Percentiles rank a stretch among this genome's conserved stretches.
Evolutionary conservation across 2,329 filamentous ascomycete species (phyloP).

Genomic region (Cercospora canescens): DNA sequence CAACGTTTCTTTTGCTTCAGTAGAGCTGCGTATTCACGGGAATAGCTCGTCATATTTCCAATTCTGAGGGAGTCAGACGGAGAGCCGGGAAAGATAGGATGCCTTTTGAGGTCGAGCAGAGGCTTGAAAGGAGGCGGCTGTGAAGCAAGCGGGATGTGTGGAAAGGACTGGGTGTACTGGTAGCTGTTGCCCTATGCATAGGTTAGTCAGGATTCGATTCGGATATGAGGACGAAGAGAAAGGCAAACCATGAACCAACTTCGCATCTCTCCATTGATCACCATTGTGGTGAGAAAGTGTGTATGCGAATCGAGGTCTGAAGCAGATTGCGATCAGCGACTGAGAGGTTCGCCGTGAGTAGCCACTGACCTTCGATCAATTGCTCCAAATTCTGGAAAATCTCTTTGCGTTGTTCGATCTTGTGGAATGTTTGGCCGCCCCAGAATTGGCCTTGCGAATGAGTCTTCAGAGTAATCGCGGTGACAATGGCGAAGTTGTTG

Average conservation of each 20-base stretch:
- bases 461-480: constrained; percentile 17
- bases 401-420: neutral
- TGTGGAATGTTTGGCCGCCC: constrained; percentile 20
- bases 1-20: constrained; percentile 19
- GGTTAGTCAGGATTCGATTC: neutral
- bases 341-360: neutral
- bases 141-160: neutral
- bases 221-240: neutral
- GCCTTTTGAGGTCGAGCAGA: neutral
- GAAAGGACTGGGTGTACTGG: neutral
- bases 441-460: constrained; percentile 20
- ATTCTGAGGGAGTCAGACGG: neutral
- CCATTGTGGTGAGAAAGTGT: neutral
- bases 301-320: neutral
- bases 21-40: constrained; percentile 3
- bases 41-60: neutral
- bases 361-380: neutral
- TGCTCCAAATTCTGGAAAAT: neutral
- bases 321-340: neutral
- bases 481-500: constrained; percentile 29
- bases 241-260: neutral
- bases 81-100: neutral
- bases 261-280: neutral
- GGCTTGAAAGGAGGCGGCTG: neutral
- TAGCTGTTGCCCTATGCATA: neutral